Conservation (phyloP, 2,329 filamentous ascomycete genomes). For the Trichoderma sp. region DNA sequence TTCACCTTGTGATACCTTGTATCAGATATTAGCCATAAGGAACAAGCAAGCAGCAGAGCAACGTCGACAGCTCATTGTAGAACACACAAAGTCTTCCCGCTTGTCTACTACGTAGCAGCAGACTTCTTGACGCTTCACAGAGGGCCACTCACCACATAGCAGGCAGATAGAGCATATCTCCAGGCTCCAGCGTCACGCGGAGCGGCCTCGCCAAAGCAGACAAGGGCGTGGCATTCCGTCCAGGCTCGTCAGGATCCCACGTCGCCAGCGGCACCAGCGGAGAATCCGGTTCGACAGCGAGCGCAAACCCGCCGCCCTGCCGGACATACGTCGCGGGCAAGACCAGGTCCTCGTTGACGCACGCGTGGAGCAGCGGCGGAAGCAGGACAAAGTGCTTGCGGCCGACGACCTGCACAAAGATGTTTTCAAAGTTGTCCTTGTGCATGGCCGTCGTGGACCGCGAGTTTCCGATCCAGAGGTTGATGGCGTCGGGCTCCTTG, state of each 20-base stretch:
- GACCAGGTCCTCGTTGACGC: slow-evolving; percentile 66
- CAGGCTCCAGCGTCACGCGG: slow-evolving; percentile 67
- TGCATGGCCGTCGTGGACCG: slow-evolving; percentile 71
- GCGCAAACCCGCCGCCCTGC: slow-evolving; percentile 34
- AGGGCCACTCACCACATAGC: slow-evolving; percentile 68
- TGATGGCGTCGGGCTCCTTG: slow-evolving; percentile 70
- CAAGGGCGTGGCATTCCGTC: slow-evolving; percentile 55
- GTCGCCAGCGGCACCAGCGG: slow-evolving; percentile 65
- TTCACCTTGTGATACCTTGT: slow-evolving; percentile 76
- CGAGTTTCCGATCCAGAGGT: slow-evolving; percentile 80
- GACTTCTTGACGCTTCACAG: neutral
- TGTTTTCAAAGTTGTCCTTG: slow-evolving; percentile 83
- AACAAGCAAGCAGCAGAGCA: neutral
- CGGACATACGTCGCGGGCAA: slow-evolving; percentile 61
- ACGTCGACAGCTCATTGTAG: neutral
- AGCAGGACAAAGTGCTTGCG: slow-evolving; percentile 74
- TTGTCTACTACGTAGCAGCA: too few relatives aligned
- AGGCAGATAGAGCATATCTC: slow-evolving; percentile 82
- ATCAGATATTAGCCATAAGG: neutral
- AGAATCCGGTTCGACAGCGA: slow-evolving; percentile 42
- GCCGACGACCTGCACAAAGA: slow-evolving; percentile 76
- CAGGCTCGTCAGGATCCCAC: slow-evolving; percentile 71
- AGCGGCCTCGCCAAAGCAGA: slow-evolving; percentile 63
- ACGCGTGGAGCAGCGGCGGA: slow-evolving; percentile 69
- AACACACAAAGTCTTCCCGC: neutral